phyloP scores from a whole-genome alignment of 2,329 filamentous ascomycete genomes.

The Cladophialophora yegresii region DNA sequence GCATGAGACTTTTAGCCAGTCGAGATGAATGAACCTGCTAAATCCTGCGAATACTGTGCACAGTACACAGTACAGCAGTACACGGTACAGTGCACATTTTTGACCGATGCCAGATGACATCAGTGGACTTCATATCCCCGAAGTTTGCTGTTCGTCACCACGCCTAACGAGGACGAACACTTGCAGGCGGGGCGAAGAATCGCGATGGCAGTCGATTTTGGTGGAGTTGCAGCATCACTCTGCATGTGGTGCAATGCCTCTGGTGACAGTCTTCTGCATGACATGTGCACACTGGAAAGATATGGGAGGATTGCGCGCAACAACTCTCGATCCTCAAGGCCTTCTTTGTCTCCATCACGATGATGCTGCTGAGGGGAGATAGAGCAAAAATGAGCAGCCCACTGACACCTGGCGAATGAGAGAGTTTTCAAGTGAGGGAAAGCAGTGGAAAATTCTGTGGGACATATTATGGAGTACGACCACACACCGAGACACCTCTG shows the following conservation, averaged over 20 bases:
- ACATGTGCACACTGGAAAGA: neutral
- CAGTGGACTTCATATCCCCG: neutral
- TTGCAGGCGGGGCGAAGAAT: neutral
- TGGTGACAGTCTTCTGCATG: neutral
- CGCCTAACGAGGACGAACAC: no score
- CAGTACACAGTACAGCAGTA: no score
- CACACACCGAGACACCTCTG: neutral
- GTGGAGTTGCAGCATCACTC: neutral
- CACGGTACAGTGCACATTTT: neutral
- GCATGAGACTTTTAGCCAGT: neutral
- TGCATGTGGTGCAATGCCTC: neutral
- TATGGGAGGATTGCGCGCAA: neutral
- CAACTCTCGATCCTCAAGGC: neutral
- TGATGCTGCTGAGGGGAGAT: conserved; percentile 11
- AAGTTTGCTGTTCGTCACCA: no score
- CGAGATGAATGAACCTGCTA: neutral
- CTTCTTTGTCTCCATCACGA: conserved; percentile 12
- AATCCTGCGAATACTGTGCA: neutral
- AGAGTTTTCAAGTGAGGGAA: conserved; percentile 1
- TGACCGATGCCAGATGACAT: neutral
- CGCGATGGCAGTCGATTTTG: neutral
- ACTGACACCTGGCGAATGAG: conserved; percentile 27
- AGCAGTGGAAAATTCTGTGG: conserved; percentile 13
- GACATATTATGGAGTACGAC: neutral
- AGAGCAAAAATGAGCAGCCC: conserved; percentile 4